Conservation (phyloP, 83 land plant species). For the Picea abies region DNA sequence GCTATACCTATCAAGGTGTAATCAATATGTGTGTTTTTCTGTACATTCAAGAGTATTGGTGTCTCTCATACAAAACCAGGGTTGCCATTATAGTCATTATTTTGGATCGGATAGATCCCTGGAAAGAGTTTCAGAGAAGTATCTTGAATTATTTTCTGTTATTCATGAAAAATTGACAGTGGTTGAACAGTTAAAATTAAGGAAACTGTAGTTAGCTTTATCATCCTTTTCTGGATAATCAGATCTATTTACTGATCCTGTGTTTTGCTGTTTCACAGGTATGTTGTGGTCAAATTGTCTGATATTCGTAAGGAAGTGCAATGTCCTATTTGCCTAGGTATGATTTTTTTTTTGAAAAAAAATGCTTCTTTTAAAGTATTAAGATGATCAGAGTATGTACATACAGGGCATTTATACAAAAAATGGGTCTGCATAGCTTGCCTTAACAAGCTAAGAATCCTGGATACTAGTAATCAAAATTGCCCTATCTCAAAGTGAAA, state of each 20-base stretch:
- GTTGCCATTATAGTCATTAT: not conserved
- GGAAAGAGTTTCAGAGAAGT: not conserved
- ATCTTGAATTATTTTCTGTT: not conserved
- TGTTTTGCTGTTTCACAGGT: constrained; percentile 38
- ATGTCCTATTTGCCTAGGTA: constrained; percentile 86
- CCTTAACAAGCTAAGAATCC: too few relatives aligned
- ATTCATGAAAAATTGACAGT: not conserved
- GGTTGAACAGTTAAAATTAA: not conserved
- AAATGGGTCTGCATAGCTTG: too few relatives aligned
- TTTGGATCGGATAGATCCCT: not conserved
- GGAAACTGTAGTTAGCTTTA: not conserved
- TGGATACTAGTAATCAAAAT: too few relatives aligned
- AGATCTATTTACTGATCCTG: not conserved
- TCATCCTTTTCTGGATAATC: not conserved
- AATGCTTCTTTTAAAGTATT: not conserved
- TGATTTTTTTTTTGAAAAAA: not conserved
- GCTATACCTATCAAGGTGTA: not conserved
- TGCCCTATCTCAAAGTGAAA: too few relatives aligned
- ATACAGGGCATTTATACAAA: too few relatives aligned
- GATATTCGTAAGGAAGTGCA: constrained; percentile 87
- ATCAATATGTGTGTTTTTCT: not conserved
- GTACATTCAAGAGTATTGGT: not conserved
- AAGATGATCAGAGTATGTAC: too few relatives aligned
- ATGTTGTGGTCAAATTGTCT: constrained; percentile 43
- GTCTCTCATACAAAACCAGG: not conserved